phyloP scores from a whole-genome alignment of 2,329 filamentous ascomycete species.

The Xylariaceae sp. region DNA sequence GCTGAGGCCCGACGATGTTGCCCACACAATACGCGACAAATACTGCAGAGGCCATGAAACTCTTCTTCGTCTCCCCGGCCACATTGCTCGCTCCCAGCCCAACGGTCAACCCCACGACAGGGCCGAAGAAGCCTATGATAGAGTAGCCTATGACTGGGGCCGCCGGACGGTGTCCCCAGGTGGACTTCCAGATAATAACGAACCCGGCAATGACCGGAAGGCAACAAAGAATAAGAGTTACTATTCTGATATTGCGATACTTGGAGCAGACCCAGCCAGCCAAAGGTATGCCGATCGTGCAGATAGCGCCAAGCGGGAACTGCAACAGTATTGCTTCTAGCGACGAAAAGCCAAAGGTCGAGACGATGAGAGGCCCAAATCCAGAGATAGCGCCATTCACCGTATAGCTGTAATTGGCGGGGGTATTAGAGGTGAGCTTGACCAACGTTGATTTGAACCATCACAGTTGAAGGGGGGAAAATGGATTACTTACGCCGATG shows the following conservation, averaged over 20 bases:
- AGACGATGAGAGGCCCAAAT: constrained; percentile 70
- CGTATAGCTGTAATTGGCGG: constrained; percentile 41
- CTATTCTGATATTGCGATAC: constrained; percentile 61
- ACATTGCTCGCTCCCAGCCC: constrained; percentile 63
- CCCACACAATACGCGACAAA: constrained; percentile 73
- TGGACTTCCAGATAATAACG: constrained; percentile 69
- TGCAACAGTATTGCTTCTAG: constrained; percentile 69
- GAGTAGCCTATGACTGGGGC: constrained; percentile 69
- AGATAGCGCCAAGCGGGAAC: constrained; percentile 70
- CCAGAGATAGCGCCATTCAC: constrained; percentile 70
- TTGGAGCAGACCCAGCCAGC: constrained; percentile 63
- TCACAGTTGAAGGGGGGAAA: too few relatives aligned
- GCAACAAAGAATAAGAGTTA: constrained; percentile 64
- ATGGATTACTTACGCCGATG: constrained; percentile 50
- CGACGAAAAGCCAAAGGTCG: constrained; percentile 64
- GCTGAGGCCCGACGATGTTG: constrained; percentile 73
- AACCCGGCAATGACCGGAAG: constrained; percentile 74
- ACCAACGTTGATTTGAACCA: too few relatives aligned
- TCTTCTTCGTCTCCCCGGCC: constrained; percentile 75
- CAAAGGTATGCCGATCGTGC: constrained; percentile 62
- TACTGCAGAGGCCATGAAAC: constrained; percentile 69
- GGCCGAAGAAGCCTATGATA: constrained; percentile 70
- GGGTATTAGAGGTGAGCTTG: neutral
- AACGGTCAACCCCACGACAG: constrained; percentile 60
- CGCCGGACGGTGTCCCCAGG: constrained; percentile 62